These are phyloP conservation scores for Nepenthes mirabilis DNA, from an alignment of 148 eudicot genomes.

Conservation along the genomic window DNA sequence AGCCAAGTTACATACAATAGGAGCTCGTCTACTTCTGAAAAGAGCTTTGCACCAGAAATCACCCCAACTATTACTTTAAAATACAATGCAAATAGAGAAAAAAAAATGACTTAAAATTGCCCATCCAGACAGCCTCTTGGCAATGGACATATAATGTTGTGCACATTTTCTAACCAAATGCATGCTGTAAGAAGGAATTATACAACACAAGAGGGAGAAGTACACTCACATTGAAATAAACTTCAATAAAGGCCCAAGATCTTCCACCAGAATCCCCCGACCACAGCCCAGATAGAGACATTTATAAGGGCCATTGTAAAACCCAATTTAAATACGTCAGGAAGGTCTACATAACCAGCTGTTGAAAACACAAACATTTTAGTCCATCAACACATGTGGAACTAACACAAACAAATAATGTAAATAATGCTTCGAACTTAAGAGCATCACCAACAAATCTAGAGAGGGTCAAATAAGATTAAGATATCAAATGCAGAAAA, in stretches of 20 bases:
- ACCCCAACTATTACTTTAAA: not conserved
- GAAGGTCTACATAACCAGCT: slow-evolving; percentile 95
- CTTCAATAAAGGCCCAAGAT: slow-evolving; percentile 71
- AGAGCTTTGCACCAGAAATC: not conserved
- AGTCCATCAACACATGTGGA: not conserved
- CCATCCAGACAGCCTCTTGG: not conserved
- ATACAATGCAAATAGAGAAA: not conserved
- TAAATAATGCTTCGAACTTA: not conserved
- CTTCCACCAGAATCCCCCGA: slow-evolving; percentile 90
- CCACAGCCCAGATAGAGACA: slow-evolving; percentile 58
- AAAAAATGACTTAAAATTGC: not conserved
- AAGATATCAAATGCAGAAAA: not conserved
- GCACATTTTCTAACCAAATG: no score
- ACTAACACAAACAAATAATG: not conserved
- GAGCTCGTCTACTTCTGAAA: not conserved
- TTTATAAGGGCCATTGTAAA: slow-evolving; percentile 59
- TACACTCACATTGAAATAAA: not conserved
- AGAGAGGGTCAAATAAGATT: not conserved
- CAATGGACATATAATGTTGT: no score
- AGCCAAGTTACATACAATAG: not conserved
- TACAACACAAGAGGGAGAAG: not conserved
- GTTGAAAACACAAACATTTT: slow-evolving; percentile 13
- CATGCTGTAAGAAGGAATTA: no score
- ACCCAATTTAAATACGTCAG: slow-evolving; percentile 72
- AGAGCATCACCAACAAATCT: not conserved